Conservation (phyloP, 2,329 filamentous ascomycete genomes). For the Daldinia sp. region DNA sequence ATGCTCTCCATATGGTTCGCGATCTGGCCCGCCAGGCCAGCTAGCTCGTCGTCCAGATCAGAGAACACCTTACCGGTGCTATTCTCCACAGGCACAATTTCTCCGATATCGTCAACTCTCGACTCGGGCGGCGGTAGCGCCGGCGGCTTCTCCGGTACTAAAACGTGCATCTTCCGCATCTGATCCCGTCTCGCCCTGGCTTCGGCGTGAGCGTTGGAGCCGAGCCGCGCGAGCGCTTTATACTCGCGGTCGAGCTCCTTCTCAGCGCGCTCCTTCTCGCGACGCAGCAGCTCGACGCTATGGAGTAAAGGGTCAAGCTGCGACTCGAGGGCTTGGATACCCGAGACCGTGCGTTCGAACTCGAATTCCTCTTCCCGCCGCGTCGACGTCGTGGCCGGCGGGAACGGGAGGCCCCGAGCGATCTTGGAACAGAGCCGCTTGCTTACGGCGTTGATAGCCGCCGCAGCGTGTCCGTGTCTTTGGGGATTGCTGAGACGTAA, state of each 20-base stretch:
- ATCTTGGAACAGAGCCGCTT: constrained; percentile 70
- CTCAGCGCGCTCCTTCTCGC: constrained; percentile 70
- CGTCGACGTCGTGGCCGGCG: constrained; percentile 62
- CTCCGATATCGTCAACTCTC: constrained; percentile 22
- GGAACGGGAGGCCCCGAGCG: constrained; percentile 73
- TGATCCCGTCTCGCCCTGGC: constrained; percentile 63
- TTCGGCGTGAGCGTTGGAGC: constrained; percentile 68
- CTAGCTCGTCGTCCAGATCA: constrained; percentile 57
- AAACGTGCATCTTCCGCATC: constrained; percentile 62
- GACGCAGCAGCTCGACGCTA: constrained; percentile 69
- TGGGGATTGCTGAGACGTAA: constrained; percentile 64
- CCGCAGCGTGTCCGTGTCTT: constrained; percentile 65
- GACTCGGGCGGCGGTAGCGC: constrained; percentile 17
- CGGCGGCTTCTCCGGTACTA: constrained; percentile 57
- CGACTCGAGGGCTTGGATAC: constrained; percentile 66
- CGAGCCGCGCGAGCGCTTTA: constrained; percentile 61
- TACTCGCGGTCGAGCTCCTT: constrained; percentile 68
- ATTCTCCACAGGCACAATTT: constrained; percentile 41
- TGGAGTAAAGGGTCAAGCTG: constrained; percentile 73
- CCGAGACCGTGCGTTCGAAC: constrained; percentile 73
- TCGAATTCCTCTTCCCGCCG: constrained; percentile 71
- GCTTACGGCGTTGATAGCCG: constrained; percentile 67
- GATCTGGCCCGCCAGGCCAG: constrained; percentile 62
- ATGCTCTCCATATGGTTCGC: constrained; percentile 69
- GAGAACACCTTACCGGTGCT: constrained; percentile 45